phyloP scores from a whole-genome alignment of 495 filamentous ascomycete genomes.

The Podospora pseudoanserina region DNA sequence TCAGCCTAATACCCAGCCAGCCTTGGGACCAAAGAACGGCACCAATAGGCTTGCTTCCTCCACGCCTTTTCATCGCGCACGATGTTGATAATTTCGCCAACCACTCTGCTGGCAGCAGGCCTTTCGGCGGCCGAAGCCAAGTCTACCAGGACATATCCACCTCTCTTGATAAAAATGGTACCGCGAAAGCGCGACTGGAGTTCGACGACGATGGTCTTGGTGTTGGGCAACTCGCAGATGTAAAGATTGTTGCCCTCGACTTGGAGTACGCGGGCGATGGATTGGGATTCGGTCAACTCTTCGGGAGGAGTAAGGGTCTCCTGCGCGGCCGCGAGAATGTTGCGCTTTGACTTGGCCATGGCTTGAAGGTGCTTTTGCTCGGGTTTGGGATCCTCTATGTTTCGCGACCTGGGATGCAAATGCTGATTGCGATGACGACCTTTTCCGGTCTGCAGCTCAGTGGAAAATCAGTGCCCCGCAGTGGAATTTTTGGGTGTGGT shows the following conservation, averaged over 20 bases:
- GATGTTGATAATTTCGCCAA: slow-evolving; percentile 88
- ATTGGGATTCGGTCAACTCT: slow-evolving; percentile 59
- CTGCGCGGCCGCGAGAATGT: slow-evolving; percentile 67
- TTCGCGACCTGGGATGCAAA: neutral
- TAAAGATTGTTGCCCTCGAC: slow-evolving; percentile 87
- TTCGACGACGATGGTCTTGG: slow-evolving; percentile 65
- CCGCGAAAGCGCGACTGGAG: slow-evolving; percentile 78
- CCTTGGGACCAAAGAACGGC: neutral
- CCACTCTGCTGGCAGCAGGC: slow-evolving; percentile 71
- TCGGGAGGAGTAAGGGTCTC: slow-evolving; percentile 71
- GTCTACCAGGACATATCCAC: slow-evolving; percentile 83
- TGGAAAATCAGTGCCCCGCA: slow-evolving; percentile 12
- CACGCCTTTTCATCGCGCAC: slow-evolving; percentile 87
- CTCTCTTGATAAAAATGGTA: slow-evolving; percentile 84
- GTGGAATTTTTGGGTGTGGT: slow-evolving; percentile 17
- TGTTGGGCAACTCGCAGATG: slow-evolving; percentile 58
- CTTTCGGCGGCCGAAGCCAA: slow-evolving; percentile 58
- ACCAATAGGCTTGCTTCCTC: slow-evolving; percentile 92
- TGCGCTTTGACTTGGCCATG: slow-evolving; percentile 75
- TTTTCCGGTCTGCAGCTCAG: neutral
- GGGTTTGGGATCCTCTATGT: neutral
- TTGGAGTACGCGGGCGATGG: slow-evolving; percentile 71
- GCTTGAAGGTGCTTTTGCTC: neutral
- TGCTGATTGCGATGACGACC: neutral
- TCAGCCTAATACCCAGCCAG: neutral